These are phyloP conservation scores for Corymbia calophylla DNA, from an alignment of 441 rosid species.

Conservation along the genomic window DNA sequence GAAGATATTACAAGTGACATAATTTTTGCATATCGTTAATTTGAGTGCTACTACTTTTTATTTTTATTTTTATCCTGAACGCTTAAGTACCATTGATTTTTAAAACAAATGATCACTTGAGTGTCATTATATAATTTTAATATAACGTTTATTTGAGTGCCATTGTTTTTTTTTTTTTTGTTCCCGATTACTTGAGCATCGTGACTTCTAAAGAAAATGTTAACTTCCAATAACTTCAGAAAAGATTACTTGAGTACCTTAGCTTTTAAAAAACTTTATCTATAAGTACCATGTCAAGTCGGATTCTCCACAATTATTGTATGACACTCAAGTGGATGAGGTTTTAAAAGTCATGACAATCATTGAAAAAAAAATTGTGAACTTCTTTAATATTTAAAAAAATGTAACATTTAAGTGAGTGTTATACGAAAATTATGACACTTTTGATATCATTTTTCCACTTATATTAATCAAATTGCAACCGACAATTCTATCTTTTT, in stretches of 20 bases:
- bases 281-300: rapidly evolving
- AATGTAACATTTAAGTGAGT: rapidly evolving
- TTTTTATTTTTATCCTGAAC: too few relatives aligned
- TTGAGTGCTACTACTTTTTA: neutral
- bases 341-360: too few relatives aligned
- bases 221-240: too few relatives aligned
- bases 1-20: neutral
- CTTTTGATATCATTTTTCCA: too few relatives aligned
- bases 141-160: rapidly evolving
- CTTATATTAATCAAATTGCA: too few relatives aligned
- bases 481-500: too few relatives aligned
- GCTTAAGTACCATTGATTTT: neutral
- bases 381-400: too few relatives aligned
- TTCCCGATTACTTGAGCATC: rapidly evolving
- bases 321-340: too few relatives aligned
- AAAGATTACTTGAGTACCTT: rapidly evolving
- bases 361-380: too few relatives aligned
- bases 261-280: neutral
- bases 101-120: rapidly evolving
- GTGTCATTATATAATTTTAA: neutral
- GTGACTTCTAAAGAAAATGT: too few relatives aligned
- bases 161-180: rapidly evolving
- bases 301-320: neutral
- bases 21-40: neutral
- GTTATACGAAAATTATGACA: too few relatives aligned